A percentile compares a stretch with the other conserved stretches of the same genome.
These are phyloP conservation scores for Saturnispora gosingensis DNA, from an alignment of 805 yeast species.

Conservation along the genomic window DNA sequence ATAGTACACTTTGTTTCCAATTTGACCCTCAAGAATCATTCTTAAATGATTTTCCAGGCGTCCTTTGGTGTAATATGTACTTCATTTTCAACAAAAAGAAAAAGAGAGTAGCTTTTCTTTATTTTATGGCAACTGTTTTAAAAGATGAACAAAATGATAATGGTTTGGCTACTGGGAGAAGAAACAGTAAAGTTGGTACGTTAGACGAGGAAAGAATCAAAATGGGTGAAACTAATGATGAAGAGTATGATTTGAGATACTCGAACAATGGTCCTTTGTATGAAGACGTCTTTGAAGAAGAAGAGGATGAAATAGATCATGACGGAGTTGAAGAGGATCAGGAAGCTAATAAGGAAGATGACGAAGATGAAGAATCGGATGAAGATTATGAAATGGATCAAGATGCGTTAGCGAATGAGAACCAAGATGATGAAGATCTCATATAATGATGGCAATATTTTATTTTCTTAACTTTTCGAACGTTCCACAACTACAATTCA, in stretches of 20 bases:
- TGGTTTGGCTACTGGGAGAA: slow-evolving; percentile 16
- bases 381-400: slow-evolving; percentile 31
- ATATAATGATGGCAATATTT: slow-evolving; percentile 1
- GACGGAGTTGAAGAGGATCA: slow-evolving; percentile 35
- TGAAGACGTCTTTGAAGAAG: slow-evolving; percentile 33
- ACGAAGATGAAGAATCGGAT: slow-evolving; percentile 37
- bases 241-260: slow-evolving; percentile 30
- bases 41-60: slow-evolving; percentile 51
- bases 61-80: slow-evolving; percentile 75
- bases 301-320: slow-evolving; percentile 29
- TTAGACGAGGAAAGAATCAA: slow-evolving; percentile 24
- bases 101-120: slow-evolving; percentile 84
- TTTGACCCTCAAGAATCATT: slow-evolving; percentile 58
- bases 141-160: slow-evolving; percentile 7
- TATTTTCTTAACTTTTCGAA: neutral
- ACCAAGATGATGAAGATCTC: slow-evolving; percentile 19
- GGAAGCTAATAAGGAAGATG: slow-evolving; percentile 30
- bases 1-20: slow-evolving; percentile 53
- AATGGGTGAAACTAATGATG: slow-evolving; percentile 23
- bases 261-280: slow-evolving; percentile 20
- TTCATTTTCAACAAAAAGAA: slow-evolving; percentile 85
- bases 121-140: slow-evolving; percentile 45
- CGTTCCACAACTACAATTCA: neutral
- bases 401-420: slow-evolving; percentile 21
- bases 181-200: slow-evolving; percentile 26